Percentiles rank a stretch among this genome's conserved stretches.
Conservation (phyloP, 345 rosid genomes). For the Brassica juncea region DNA sequence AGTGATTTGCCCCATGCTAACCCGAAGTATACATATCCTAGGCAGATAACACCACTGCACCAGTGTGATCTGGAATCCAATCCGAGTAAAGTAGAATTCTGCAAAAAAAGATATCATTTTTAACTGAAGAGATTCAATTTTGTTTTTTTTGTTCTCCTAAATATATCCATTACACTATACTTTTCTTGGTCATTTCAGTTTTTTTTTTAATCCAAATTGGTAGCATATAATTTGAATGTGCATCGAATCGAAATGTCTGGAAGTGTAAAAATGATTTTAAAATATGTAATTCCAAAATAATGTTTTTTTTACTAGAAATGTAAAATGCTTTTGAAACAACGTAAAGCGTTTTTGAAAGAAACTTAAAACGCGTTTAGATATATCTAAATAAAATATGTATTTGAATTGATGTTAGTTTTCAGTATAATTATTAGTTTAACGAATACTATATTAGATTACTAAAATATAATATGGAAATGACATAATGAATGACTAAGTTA, state of each 20-base stretch:
- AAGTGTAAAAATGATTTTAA: too few relatives aligned
- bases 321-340: too few relatives aligned
- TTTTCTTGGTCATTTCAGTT: neutral
- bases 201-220: neutral
- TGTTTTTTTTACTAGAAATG: too few relatives aligned
- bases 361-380: too few relatives aligned
- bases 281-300: too few relatives aligned
- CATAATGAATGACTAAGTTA: neutral
- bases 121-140: neutral
- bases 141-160: too few relatives aligned
- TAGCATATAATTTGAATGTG: neutral
- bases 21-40: neutral
- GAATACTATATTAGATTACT: too few relatives aligned
- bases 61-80: neutral
- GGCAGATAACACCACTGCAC: neutral
- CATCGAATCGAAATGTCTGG: too few relatives aligned
- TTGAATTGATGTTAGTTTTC: neutral
- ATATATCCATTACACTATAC: neutral
- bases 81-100: neutral
- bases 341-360: too few relatives aligned
- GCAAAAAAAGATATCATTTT: too few relatives aligned
- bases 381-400: neutral
- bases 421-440: too few relatives aligned
- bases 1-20: neutral
- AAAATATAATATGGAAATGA: neutral